phyloP scores from a whole-genome alignment of 1,139 yeast species.

The Saccharomycopsis hybrid region DNA sequence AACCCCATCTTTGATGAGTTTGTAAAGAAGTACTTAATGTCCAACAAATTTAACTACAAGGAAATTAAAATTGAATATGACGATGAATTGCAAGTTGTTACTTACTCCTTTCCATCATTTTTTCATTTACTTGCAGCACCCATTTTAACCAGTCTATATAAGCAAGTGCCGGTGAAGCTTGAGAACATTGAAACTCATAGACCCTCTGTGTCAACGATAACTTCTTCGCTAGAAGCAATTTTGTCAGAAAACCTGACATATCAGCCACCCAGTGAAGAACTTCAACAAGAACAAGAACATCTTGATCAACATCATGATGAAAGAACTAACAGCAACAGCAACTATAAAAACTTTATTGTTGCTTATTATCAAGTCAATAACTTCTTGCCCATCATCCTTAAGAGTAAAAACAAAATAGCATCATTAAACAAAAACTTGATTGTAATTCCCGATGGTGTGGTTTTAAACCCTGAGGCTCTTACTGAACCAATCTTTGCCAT shows the following conservation, averaged over 20 bases:
- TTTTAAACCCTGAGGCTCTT: constrained; percentile 7
- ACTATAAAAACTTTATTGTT: constrained; percentile 5
- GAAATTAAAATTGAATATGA: constrained; percentile 20
- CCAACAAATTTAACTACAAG: constrained; percentile 11
- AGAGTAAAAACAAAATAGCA: constrained; percentile 13
- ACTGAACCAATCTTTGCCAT: constrained; percentile 18
- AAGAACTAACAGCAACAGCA: not conserved
- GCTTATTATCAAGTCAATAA: constrained; percentile 13
- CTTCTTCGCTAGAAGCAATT: not conserved
- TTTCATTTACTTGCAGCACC: constrained; percentile 14
- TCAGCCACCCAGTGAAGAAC: not conserved
- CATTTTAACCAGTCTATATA: constrained; percentile 6
- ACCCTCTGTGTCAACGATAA: not conserved
- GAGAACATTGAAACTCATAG: not conserved
- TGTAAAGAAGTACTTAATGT: constrained; percentile 11
- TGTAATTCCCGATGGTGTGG: constrained; percentile 19
- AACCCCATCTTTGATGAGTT: constrained; percentile 10
- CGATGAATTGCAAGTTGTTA: constrained; percentile 14
- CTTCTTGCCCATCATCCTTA: constrained; percentile 12
- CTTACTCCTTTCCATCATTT: constrained; percentile 18
- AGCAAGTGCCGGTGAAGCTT: not conserved
- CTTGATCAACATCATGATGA: too few species aligned
- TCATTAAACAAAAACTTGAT: constrained; percentile 14
- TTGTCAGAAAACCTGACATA: not conserved
- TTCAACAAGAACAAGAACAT: not conserved